Base-by-base conservation (phyloP, 176 grass and related monocot species). In the Cenchrus purpureus region DNA sequence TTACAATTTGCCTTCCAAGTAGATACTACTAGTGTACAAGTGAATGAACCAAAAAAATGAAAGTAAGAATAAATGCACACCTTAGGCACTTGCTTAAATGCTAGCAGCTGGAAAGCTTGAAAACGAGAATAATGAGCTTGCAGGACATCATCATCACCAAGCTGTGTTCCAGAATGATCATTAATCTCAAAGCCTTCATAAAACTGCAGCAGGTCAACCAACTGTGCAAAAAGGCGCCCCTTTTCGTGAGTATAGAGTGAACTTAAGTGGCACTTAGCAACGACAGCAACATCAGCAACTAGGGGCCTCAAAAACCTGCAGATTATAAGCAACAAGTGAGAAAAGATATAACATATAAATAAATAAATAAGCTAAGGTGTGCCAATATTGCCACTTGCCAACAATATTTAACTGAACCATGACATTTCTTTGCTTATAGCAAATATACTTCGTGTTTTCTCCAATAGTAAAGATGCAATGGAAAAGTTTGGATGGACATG, bases 121-220 rank as follows among this genome's bases (percentile, higher is more conserved):
- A 99, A 85, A 81, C 90, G 91, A 52, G 87, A 91, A 83, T 99
- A 96, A 70, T 99, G 97, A 48, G 93, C 83, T 82, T 94, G 88
- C 71, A 99, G 57, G 66, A 96, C 86, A 86, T 99, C 93, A 82
- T 99, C 93, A 82, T 99, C 97, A 82, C 80, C 90, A 8, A 99
- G 86, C 71, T 99, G 97, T 62, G 86, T 99, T 68, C 93, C 97
- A 77, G 92, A 87, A 79, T 99, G 93, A 82, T 99, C 97, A 51
- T 99, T 87, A 62, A 99, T 99, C 73, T 99, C 97, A 91, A 99
- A 99, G 55, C 97, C 88, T 83, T 91, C 97, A 43, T 99, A 99
- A 87, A 99, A 99, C 74, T 99, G 97, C 49, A 99, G 86, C 78
- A 99, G 87, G 82, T 99, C 97, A 11, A 99, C 97, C 58, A 99